Percentiles rank a stretch among this genome's conserved stretches.
phyloP scores from a whole-genome alignment of 129 eudicot species.

The Glebionis coronaria region DNA sequence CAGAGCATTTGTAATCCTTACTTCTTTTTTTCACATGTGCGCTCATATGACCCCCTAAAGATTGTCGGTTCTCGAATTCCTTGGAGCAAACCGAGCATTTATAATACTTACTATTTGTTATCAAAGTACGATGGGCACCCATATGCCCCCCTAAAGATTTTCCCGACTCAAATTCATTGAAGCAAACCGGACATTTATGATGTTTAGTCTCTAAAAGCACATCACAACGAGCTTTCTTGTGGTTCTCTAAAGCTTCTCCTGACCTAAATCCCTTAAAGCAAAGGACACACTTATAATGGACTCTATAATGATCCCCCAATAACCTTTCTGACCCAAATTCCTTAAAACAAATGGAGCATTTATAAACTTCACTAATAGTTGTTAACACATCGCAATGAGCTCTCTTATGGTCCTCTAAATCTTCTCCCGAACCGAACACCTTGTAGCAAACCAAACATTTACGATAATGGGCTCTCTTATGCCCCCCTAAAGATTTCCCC shows the following conservation, averaged over 20 bases:
- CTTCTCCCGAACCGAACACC: conserved; percentile 58
- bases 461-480: conserved; percentile 47
- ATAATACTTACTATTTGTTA: too few species aligned
- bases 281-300: too few species aligned
- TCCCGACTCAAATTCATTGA: conserved; percentile 49
- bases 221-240: conserved; percentile 32
- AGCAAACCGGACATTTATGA: conserved; percentile 48
- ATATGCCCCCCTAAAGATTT: conserved; percentile 62
- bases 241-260: neutral
- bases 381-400: conserved; percentile 34
- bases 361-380: neutral
- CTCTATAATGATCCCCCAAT: conserved; percentile 67
- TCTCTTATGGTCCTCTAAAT: conserved; percentile 60
- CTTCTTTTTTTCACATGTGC: conserved; percentile 23
- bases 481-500: conserved; percentile 60
- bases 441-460: conserved; percentile 21
- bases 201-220: neutral
- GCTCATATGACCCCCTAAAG: conserved; percentile 59
- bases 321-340: conserved; percentile 15
- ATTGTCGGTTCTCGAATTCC: conserved; percentile 60
- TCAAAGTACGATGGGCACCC: conserved; percentile 37
- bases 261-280: too few species aligned
- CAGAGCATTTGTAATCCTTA: too few species aligned
- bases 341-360: too few species aligned
- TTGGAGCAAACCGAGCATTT: conserved; percentile 49